Conservation (phyloP, 345 rosid genomes). For the Theobroma cacao region DNA sequence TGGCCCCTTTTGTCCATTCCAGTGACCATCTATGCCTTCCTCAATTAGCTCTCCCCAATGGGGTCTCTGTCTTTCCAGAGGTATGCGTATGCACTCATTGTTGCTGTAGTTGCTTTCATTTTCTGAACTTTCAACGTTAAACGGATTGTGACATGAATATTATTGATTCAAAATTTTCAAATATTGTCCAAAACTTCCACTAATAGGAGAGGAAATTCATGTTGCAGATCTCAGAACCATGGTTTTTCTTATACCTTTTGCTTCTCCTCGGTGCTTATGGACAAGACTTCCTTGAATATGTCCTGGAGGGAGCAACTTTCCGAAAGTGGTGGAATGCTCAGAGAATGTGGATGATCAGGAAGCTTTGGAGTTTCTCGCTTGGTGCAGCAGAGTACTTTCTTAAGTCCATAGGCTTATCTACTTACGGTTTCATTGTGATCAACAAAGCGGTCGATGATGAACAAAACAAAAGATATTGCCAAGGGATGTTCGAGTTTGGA, state of each 20-base stretch:
- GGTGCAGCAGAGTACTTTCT: slow-evolving; percentile 43
- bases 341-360: slow-evolving; percentile 51
- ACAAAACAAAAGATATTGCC: slow-evolving; percentile 47
- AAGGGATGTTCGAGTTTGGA: slow-evolving; percentile 61
- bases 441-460: slow-evolving; percentile 50
- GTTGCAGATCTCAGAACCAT: slow-evolving; percentile 49
- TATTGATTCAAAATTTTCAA: not conserved
- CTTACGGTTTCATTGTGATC: slow-evolving; percentile 48
- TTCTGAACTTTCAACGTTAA: not conserved
- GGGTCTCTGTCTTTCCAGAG: slow-evolving; percentile 38
- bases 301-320: slow-evolving; percentile 37
- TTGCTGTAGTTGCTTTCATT: not conserved
- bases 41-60: slow-evolving; percentile 44
- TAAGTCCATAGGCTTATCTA: slow-evolving; percentile 41
- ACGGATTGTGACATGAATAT: not conserved
- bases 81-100: slow-evolving; percentile 14
- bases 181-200: not conserved
- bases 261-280: slow-evolving; percentile 56
- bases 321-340: slow-evolving; percentile 70
- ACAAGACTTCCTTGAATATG: slow-evolving; percentile 42
- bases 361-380: slow-evolving; percentile 35
- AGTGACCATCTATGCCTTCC: slow-evolving; percentile 37
- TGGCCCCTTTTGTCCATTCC: slow-evolving; percentile 47
- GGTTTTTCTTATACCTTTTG: slow-evolving; percentile 62
- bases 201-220: not conserved